Evolutionary conservation across 2,329 filamentous ascomycete genomes (phyloP), one percentile per base, ranked within the genome.

Genomic region (Beauveria sp.): DNA sequence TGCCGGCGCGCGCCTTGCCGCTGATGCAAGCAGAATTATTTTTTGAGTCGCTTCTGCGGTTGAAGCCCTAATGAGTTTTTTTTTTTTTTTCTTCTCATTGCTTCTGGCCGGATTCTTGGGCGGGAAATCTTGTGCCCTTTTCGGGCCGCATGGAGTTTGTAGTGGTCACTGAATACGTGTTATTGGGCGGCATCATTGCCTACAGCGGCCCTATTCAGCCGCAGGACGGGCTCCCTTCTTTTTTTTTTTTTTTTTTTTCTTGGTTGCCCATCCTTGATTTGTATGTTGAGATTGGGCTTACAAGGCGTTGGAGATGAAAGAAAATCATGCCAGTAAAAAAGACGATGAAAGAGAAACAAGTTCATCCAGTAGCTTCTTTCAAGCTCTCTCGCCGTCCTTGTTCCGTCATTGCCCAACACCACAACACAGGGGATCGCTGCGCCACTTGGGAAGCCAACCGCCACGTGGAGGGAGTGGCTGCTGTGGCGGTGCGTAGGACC

Each of bases 1-100:
- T 50, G 55, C 55, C 55, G 43, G 45, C 55, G 55, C 53, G 31
- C 55, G 55, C 55, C 45, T 50, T 58, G 45, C 43, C 46, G 55
- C 45, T 57, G 46, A 31, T 58, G 55, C 55, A 58, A 2, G 31
- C 26, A 38, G 43, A 34, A 14, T 48, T 22, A 18, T 20, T 34
- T 40, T n/a, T n/a, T 40, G 31, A 34, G 31, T 34, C 31, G 31
- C 31, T 40, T 45, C 28, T 20, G 42, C 20, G 43, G 42, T 18
- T 8, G n/a, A 57, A 57, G 53, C 42, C 54, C 54, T 57, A 57
- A 34, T 48, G 34, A 14, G 40, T 9, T 6, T 43, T 43, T 18
- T n/a, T 34, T 34, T 4, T 34, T 12, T 34, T 24, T 24, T 24
- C 22, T 24, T n/a, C n/a, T n/a, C 9, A 10, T 31, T 31, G 31